Percentiles rank a stretch among this genome's conserved stretches.
phyloP scores from a whole-genome alignment of 148 eudicot species.

The Vaccinium corymbosum region DNA sequence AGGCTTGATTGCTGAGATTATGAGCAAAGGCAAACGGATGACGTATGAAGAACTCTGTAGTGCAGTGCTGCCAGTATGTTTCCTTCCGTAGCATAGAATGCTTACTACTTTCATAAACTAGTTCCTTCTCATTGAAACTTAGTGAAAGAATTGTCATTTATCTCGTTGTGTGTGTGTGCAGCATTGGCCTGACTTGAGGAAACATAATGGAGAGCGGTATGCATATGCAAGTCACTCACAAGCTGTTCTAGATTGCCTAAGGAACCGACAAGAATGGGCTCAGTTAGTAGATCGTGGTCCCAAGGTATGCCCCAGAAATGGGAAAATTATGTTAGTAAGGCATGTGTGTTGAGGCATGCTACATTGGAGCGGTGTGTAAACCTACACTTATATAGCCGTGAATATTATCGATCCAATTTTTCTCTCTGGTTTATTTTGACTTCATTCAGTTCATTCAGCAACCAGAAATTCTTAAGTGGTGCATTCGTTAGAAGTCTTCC shows the following conservation, averaged over 20 bases:
- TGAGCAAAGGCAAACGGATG: constrained; percentile 88
- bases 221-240: constrained; percentile 93
- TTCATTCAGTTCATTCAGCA: neutral
- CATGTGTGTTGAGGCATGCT: neutral
- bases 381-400: neutral
- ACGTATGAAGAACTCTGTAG: constrained; percentile 86
- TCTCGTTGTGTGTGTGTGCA: constrained; percentile 21
- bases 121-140: neutral
- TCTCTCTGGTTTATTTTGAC: neutral
- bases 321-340: neutral
- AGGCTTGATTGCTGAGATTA: constrained; percentile 91
- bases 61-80: constrained; percentile 80
- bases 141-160: neutral
- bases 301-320: constrained; percentile 51
- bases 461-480: neutral
- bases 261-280: constrained; percentile 96
- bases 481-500: neutral
- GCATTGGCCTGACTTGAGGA: constrained; percentile 96
- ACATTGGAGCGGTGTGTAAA: neutral
- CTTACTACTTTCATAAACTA: constrained; percentile 3
- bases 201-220: constrained; percentile 96
- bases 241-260: constrained; percentile 95
- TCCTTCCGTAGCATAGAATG: constrained; percentile 17
- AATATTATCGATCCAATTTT: neutral
- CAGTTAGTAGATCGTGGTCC: constrained; percentile 96